Conservation (phyloP, 345 rosid genomes). For the Excoecaria agallocha region DNA sequence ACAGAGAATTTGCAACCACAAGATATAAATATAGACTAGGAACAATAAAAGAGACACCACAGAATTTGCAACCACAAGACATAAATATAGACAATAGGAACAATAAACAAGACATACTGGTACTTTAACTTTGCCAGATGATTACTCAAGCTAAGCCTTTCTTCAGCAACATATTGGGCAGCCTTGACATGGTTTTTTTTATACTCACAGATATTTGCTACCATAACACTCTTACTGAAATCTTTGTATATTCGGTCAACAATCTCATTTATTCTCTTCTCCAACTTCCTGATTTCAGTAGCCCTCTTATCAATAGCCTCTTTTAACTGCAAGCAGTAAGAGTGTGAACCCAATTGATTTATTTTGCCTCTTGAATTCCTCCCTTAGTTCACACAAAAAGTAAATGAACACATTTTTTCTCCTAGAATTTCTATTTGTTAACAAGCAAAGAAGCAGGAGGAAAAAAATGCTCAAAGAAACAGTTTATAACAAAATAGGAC, state of each 20-base stretch:
- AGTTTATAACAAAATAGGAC: not conserved
- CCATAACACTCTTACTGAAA: conserved; percentile 79
- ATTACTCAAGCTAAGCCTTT: conserved; percentile 80
- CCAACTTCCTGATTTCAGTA: conserved; percentile 62
- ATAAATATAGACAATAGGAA: not conserved
- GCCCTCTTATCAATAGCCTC: conserved; percentile 61
- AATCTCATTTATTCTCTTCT: conserved; percentile 84
- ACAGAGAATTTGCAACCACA: too few species aligned
- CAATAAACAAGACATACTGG: conserved; percentile 65
- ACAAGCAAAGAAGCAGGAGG: not conserved
- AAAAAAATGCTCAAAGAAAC: not conserved
- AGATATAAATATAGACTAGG: too few species aligned
- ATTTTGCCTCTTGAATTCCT: not conserved
- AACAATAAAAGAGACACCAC: too few species aligned
- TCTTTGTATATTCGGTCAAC: conserved; percentile 71
- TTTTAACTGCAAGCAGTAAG: conserved; percentile 51
- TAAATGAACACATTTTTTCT: not conserved
- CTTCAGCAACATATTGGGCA: conserved; percentile 84
- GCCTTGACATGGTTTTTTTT: conserved; percentile 93
- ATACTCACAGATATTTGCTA: conserved; percentile 88
- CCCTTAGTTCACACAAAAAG: not conserved
- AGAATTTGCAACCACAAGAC: not conserved
- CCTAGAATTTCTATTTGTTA: not conserved
- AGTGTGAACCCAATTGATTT: conserved; percentile 12
- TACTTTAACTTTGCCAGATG: conserved; percentile 93